These are phyloP conservation scores for Biscogniauxia mediterranea DNA, from an alignment of 2,329 filamentous ascomycete genomes.

Conservation along the genomic window DNA sequence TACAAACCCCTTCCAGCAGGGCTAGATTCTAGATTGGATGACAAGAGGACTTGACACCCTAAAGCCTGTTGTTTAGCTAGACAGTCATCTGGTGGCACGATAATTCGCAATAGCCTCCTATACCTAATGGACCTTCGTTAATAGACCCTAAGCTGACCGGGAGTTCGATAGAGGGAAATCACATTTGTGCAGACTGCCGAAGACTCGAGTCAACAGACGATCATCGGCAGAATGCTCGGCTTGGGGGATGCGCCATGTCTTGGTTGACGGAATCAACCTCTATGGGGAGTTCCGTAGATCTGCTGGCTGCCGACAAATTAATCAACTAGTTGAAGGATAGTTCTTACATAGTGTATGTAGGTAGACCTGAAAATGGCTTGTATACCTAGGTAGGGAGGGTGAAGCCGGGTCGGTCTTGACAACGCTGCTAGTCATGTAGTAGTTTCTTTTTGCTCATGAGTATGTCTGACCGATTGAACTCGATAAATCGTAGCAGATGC, in stretches of 20 bases:
- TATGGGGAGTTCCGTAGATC: conserved; percentile 10
- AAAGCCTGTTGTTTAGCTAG: background rate
- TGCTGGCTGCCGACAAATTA: conserved; percentile 1
- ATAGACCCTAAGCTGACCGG: background rate
- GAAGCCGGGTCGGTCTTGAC: background rate
- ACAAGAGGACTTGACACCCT: background rate
- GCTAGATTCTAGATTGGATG: conserved; percentile 6
- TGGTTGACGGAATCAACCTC: conserved; percentile 10
- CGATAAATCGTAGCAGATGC: too few species aligned
- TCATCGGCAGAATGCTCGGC: conserved; percentile 23
- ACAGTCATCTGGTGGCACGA: background rate
- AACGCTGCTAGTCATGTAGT: background rate
- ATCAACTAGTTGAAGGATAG: background rate
- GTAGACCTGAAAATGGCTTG: background rate
- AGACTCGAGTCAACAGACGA: background rate
- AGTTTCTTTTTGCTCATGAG: background rate
- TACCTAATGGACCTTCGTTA: conserved; percentile 10
- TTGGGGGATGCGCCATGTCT: conserved; percentile 24
- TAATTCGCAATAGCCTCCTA: background rate
- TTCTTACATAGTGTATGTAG: background rate
- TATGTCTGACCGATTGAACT: background rate
- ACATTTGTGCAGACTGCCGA: background rate
- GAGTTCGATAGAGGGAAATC: background rate
- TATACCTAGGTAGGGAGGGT: background rate
- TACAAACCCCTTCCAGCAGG: conserved; percentile 12